These are phyloP conservation scores for Talaromyces marneffei DNA, from an alignment of 2,329 filamentous ascomycete species.

Conservation along the genomic window DNA sequence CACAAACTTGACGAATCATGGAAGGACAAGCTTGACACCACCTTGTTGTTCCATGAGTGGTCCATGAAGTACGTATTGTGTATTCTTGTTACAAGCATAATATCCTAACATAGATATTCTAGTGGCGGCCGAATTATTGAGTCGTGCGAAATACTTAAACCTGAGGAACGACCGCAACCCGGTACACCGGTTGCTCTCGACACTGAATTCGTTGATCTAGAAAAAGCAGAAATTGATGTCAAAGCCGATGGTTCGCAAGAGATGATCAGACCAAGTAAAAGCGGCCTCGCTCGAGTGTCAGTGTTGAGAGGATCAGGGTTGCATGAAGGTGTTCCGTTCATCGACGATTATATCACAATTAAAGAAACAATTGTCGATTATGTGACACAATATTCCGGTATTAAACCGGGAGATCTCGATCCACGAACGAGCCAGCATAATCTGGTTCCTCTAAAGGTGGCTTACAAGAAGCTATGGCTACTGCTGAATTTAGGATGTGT, in stretches of 20 bases:
- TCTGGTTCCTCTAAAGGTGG: slow-evolving; percentile 78
- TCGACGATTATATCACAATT: slow-evolving; percentile 94
- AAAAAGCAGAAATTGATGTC: slow-evolving; percentile 91
- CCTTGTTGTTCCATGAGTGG: slow-evolving; percentile 72
- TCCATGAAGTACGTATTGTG: slow-evolving; percentile 41
- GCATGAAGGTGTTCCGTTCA: slow-evolving; percentile 77
- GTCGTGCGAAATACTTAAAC: slow-evolving; percentile 34
- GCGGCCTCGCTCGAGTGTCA: slow-evolving; percentile 87
- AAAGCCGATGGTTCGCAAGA: slow-evolving; percentile 89
- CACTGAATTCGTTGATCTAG: slow-evolving; percentile 90
- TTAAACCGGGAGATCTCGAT: slow-evolving; percentile 78
- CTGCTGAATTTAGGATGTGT: slow-evolving; percentile 88
- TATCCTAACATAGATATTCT: not conserved
- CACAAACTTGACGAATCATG: slow-evolving; percentile 80
- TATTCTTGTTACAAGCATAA: not conserved
- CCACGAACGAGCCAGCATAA: slow-evolving; percentile 71
- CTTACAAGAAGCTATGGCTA: slow-evolving; percentile 98
- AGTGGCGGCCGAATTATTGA: slow-evolving; percentile 35
- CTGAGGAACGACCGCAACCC: slow-evolving; percentile 61
- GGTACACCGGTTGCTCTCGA: slow-evolving; percentile 81
- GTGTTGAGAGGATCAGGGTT: slow-evolving; percentile 74
- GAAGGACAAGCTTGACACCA: slow-evolving; percentile 79
- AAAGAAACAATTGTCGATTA: slow-evolving; percentile 92
- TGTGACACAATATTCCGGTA: slow-evolving; percentile 88
- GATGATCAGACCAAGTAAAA: slow-evolving; percentile 83